These are phyloP conservation scores for Lepidium aucheri DNA, from an alignment of 345 rosid species.

Conservation along the genomic window DNA sequence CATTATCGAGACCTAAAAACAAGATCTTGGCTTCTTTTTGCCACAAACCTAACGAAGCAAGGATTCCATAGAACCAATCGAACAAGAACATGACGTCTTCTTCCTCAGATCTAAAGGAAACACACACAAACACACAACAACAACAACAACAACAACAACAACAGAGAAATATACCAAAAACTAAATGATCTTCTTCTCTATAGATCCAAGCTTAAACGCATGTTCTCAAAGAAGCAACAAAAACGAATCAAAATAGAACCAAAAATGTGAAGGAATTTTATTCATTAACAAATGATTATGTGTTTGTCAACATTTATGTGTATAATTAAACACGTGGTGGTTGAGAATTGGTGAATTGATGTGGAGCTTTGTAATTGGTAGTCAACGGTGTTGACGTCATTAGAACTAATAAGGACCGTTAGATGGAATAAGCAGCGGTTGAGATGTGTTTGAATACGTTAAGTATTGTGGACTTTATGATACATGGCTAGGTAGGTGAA, in stretches of 20 bases:
- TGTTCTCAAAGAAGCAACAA: background rate
- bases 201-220: background rate
- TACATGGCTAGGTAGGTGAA: background rate
- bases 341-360: background rate
- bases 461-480: background rate
- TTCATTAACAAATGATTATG: background rate
- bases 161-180: background rate
- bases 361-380: slow-evolving; percentile 3
- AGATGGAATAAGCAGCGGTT: background rate
- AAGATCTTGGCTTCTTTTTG: slow-evolving; percentile 93
- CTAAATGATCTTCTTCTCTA: background rate
- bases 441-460: background rate
- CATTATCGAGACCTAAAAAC: slow-evolving; percentile 88
- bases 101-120: background rate
- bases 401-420: background rate
- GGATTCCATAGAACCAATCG: slow-evolving; percentile 87
- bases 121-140: background rate
- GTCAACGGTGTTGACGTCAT: background rate
- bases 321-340: slow-evolving; percentile 10
- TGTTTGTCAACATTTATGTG: background rate
- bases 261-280: background rate
- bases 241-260: background rate
- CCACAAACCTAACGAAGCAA: slow-evolving; percentile 77
- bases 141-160: too few species aligned
- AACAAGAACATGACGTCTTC: slow-evolving; percentile 51